A percentile compares a stretch with the other conserved stretches of the same genome.
phyloP scores from a whole-genome alignment of 306 rosid species.

The Arachis hypogaea region DNA sequence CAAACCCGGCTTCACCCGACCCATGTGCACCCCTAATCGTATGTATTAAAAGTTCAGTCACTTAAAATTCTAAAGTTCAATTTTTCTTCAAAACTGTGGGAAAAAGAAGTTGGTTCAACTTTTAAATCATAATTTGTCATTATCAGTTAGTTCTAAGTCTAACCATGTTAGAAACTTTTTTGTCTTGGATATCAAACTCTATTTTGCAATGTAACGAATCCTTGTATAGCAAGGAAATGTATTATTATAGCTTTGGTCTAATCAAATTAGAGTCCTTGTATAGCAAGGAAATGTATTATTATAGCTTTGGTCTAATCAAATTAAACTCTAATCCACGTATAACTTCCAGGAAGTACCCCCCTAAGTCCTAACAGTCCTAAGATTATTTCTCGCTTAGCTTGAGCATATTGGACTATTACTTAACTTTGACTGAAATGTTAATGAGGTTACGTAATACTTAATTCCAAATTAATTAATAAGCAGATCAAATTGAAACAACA shows the following conservation, averaged over 20 bases:
- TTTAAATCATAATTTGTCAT: neutral
- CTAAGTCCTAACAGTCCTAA: neutral
- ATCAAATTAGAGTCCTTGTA: neutral
- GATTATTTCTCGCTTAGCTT: neutral
- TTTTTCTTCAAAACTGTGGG: too few relatives aligned
- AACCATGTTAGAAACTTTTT: neutral
- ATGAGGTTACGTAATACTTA: too few relatives aligned
- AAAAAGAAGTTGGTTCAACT: neutral
- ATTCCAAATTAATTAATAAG: too few relatives aligned
- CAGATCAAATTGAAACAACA: constrained; percentile 3
- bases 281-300: neutral
- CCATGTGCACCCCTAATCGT: too few relatives aligned
- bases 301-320: too few relatives aligned
- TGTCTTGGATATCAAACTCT: neutral
- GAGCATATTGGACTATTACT: neutral
- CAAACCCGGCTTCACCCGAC: too few relatives aligned
- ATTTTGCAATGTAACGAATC: constrained; percentile 22
- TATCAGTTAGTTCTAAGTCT: neutral
- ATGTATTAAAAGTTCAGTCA: too few relatives aligned
- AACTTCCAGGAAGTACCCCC: neutral
- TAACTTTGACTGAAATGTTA: constrained; percentile 28
- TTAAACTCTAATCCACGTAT: neutral
- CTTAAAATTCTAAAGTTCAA: too few relatives aligned
- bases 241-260: too few relatives aligned
- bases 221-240: neutral